Evolutionary conservation across 1,284 basidiomycete genomes (phyloP), one percentile per base, ranked within the genome.

Genomic region (Cryptococcus amylolentus): DNA sequence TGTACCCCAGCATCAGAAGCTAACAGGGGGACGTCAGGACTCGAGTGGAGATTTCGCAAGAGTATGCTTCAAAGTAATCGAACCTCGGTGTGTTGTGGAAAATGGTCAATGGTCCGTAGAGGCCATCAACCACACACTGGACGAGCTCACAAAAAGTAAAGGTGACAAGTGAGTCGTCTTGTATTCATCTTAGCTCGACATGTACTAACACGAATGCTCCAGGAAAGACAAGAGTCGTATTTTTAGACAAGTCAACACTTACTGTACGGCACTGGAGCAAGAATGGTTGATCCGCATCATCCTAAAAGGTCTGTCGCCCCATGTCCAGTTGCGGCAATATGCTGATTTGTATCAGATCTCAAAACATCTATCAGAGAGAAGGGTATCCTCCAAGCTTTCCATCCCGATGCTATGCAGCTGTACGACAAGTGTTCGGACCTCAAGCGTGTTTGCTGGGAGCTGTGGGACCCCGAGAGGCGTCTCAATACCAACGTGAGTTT

Each of bases 351-450:
- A 43, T 0, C 51, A 80, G 80, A 80, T 52, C 70, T 81, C 35
- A 75, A 78, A 37, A 75, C 80, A 35, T 75, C 74, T 3, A 70
- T 81, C 14, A 63, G 77, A 47, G 93, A 96, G 73, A 90, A 87
- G 12, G 90, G 88, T 0, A 87, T 97, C 0, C 86, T 98, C 59
- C 79, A 84, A 0, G 86, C 89, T 4, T 90, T 95, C 67, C 93
- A 98, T 72, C 88, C 88, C 2, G 91, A 96, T 63, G 92, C 93
- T 0, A 85, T 88, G 57, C 88, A 89, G 67, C 78, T 95, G 3
- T 97, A 89, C 80, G 96, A 96, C 70, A 91, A 91, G 1, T 96
- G 91, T 70, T 94, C 92, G 0, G 93, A 97, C 72, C 80, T 97
- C 40, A 92, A 92, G 78, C 88, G 89, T 58, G 89, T 98, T 3